Base-by-base conservation (phyloP, 208 protist genomes). In the Phytomonas sp. region DNA sequence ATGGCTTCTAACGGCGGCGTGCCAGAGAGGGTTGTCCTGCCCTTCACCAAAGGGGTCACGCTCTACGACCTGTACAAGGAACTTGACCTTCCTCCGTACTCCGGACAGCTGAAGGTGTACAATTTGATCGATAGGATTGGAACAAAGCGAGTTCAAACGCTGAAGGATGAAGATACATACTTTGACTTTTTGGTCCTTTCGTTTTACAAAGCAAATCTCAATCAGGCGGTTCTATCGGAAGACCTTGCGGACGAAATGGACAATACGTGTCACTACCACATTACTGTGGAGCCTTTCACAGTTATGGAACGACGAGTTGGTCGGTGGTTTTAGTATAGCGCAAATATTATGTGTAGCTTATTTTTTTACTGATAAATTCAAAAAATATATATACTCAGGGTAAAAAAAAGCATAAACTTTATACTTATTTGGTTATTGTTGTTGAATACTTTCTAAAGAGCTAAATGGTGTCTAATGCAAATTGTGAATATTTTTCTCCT, bases 31-130 rank as follows among this genome's bases (percentile, higher is more conserved):
- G 26, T 80, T 31, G 73, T 80, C 2, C 60, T 93, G 45, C 86
- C 89, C 0, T 95, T 89, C 69, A 69, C 69, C 60, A 69, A 80
- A 12, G 89, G 80, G 10, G 74, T 88, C 6, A 95, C 89, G 0
- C 78, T 95, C 19, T 93, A 79, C 74, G 89, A 95, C 67, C 76
- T 95, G 12, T 89, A 80, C 72, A 84, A 81, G 68, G 70, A 77
- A 19, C 73, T 95, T 6, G 81, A 77, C 31, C 33, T 93, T 29
- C 23, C 32, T 34, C 89, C 89, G 29, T 95, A 95, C 74, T 77
- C 72, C 32, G 89, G 89, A 16, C 86, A 95, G 72, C 70, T 95
- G 31, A 95, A 95, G 72, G 80, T 93, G 45, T 95, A 93, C 71
- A 80, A 95, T 78, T 88, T 82, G 63, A 63, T 89, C 14, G 87